Conservation (phyloP, 768 basidiomycete species). For the Kwoniella heveanensis region DNA sequence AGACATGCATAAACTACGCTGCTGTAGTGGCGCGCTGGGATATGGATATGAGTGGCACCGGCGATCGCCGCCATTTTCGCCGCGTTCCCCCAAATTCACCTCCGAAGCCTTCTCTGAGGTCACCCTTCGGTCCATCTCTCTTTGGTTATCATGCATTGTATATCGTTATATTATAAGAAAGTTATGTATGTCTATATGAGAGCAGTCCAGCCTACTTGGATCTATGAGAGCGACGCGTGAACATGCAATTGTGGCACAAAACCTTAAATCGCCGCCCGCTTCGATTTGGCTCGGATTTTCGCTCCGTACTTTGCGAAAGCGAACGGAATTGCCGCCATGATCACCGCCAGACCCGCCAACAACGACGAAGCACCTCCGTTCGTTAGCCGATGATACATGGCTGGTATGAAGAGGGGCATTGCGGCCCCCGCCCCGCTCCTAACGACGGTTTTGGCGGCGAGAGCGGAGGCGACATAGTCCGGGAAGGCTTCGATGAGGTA, state of each 20-base stretch:
- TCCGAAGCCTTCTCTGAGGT: too few relatives aligned
- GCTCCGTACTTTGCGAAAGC: constrained; percentile 35
- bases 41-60: too few relatives aligned
- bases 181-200: constrained; percentile 8
- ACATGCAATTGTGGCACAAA: background rate
- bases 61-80: too few relatives aligned
- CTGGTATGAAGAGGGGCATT: constrained; percentile 34
- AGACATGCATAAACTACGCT: too few relatives aligned
- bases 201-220: background rate
- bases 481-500: constrained; percentile 54
- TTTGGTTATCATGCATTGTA: background rate
- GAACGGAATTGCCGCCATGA: constrained; percentile 46
- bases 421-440: constrained; percentile 48
- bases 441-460: constrained; percentile 53
- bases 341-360: constrained; percentile 26
- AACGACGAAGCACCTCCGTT: constrained; percentile 31
- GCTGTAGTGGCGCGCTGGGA: too few relatives aligned
- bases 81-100: too few relatives aligned
- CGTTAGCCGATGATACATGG: constrained; percentile 26
- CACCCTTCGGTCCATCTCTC: background rate
- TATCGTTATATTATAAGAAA: constrained; percentile 1
- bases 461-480: constrained; percentile 47
- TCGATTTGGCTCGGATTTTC: constrained; percentile 37
- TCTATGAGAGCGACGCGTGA: background rate
- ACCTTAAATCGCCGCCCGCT: constrained; percentile 33